phyloP scores from a whole-genome alignment of 352 stramenopile genomes.

The Phytophthora hibernalis region DNA sequence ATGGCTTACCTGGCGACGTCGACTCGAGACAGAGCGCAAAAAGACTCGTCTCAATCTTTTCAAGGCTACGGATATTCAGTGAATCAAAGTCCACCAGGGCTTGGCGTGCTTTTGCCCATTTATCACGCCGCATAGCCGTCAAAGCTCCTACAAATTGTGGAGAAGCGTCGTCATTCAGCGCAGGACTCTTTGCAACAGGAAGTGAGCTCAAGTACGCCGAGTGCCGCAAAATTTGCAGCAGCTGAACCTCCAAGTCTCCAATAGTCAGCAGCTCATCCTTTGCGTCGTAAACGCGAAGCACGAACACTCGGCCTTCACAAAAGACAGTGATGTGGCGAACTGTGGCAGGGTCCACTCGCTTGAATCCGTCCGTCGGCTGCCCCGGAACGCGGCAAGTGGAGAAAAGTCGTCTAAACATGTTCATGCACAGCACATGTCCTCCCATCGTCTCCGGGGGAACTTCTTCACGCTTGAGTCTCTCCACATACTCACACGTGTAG shows the following conservation, averaged over 20 bases:
- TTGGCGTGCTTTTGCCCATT: slow-evolving; percentile 85
- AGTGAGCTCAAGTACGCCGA: slow-evolving; percentile 49
- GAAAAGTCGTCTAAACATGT: slow-evolving; percentile 90
- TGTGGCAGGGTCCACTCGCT: slow-evolving; percentile 42
- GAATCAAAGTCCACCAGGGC: slow-evolving; percentile 62
- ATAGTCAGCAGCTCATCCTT: slow-evolving; percentile 59
- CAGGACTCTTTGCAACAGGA: slow-evolving; percentile 19
- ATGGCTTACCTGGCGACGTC: slow-evolving; percentile 46
- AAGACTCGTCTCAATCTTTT: slow-evolving; percentile 89
- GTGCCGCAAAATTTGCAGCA: slow-evolving; percentile 61
- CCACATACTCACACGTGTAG: slow-evolving; percentile 88
- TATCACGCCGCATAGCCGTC: slow-evolving; percentile 87
- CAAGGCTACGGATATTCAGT: slow-evolving; percentile 68
- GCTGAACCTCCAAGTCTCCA: slow-evolving; percentile 66
- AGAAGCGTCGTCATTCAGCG: slow-evolving; percentile 19
- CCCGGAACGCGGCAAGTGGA: slow-evolving; percentile 91
- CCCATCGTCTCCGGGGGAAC: slow-evolving; percentile 91
- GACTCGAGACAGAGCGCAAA: slow-evolving; percentile 92
- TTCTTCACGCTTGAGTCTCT: slow-evolving; percentile 82
- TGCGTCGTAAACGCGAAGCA: slow-evolving; percentile 57
- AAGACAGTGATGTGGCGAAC: slow-evolving; percentile 62
- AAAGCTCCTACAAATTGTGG: slow-evolving; percentile 82
- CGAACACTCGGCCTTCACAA: slow-evolving; percentile 61
- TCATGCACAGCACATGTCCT: slow-evolving; percentile 89
- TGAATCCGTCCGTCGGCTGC: slow-evolving; percentile 52